phyloP scores from a whole-genome alignment of 495 filamentous ascomycete species.

The Barbatosphaeria neglecta region DNA sequence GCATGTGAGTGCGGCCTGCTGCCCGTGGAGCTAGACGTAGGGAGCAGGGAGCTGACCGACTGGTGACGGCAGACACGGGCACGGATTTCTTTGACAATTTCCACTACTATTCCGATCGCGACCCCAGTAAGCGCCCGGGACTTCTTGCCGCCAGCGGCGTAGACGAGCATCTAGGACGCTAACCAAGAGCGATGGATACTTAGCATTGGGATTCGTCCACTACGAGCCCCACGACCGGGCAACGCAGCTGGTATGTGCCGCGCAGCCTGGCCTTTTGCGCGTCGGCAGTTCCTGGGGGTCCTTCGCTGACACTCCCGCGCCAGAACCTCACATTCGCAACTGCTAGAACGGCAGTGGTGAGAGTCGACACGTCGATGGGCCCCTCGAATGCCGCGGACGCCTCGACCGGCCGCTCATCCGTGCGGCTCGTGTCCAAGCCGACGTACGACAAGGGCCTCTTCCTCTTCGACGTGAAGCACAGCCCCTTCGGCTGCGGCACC shows the following conservation, averaged over 20 bases:
- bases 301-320: conserved; percentile 36
- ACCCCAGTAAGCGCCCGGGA: conserved; percentile 16
- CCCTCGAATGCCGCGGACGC: conserved; percentile 15
- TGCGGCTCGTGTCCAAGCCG: conserved; percentile 42
- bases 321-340: conserved; percentile 46
- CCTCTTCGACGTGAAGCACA: conserved; percentile 48
- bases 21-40: background rate
- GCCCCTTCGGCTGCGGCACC: conserved; percentile 44
- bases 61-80: conserved; percentile 20
- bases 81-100: conserved; percentile 47
- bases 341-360: conserved; percentile 26
- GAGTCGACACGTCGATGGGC: conserved; percentile 32
- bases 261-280: background rate
- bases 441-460: conserved; percentile 46
- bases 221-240: conserved; percentile 21
- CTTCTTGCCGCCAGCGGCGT: no score
- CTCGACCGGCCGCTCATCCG: conserved; percentile 40
- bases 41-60: background rate
- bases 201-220: conserved; percentile 29
- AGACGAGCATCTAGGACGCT: no score
- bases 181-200: background rate
- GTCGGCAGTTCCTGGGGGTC: background rate
- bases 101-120: conserved; percentile 22
- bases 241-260: conserved; percentile 12
- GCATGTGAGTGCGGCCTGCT: background rate